Evolutionary conservation across 306 rosid species (phyloP).

Genomic region (Malus orientalis): DNA sequence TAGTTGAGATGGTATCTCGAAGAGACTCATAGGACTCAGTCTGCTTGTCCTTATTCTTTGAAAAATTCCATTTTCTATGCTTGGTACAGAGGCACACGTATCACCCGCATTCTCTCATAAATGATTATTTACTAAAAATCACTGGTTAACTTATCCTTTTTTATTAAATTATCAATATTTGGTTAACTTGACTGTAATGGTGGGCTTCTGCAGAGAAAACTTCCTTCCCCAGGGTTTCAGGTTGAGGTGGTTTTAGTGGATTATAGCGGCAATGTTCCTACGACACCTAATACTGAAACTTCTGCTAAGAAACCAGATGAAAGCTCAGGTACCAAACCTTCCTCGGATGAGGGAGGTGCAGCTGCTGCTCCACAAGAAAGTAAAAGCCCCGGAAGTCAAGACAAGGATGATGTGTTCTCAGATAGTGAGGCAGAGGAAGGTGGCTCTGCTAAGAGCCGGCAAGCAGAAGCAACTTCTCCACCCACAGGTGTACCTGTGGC

Average conservation of each 20-base stretch:
- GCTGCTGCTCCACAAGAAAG: conserved; percentile 27
- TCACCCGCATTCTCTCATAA: not conserved
- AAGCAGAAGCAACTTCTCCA: conserved; percentile 35
- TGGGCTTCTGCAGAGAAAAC: conserved; percentile 59
- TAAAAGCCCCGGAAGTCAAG: conserved; percentile 31
- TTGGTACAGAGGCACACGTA: not conserved
- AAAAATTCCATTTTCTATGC: not conserved
- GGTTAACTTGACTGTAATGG: conserved; percentile 2
- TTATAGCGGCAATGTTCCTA: conserved; percentile 30
- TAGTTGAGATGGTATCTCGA: not conserved
- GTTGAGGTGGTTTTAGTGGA: conserved; percentile 86
- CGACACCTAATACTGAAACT: conserved; percentile 35
- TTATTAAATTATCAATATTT: not conserved
- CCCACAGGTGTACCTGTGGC: conserved; percentile 31
- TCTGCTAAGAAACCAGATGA: conserved; percentile 46
- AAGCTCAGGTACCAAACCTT: conserved; percentile 48
- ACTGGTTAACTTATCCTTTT: no score
- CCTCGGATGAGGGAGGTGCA: conserved; percentile 31
- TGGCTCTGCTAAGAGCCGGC: conserved; percentile 55
- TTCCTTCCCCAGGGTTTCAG: conserved; percentile 95
- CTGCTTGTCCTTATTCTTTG: not conserved
- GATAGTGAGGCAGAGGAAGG: conserved; percentile 72
- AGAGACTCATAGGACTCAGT: not conserved
- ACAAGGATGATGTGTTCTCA: conserved; percentile 86
- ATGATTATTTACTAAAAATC: not conserved